Evolutionary conservation across 306 rosid species (phyloP).

Genomic region (Lathyrus sativus): DNA sequence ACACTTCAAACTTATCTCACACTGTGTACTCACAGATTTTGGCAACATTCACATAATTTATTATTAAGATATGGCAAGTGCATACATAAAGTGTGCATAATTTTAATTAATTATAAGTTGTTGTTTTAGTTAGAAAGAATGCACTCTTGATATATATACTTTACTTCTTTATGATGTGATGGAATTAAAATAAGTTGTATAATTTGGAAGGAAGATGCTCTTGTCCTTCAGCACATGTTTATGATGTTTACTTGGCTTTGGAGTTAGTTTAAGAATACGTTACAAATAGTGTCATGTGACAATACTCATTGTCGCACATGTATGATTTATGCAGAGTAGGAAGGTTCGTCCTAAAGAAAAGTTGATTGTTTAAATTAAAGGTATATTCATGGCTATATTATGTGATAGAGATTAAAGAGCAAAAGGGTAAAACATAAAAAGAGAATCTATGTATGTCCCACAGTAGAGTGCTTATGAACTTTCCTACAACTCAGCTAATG

Average conservation of each 20-base stretch:
- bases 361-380: neutral
- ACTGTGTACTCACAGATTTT: slow-evolving; percentile 26
- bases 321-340: slow-evolving; percentile 26
- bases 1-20: neutral
- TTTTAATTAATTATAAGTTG: neutral
- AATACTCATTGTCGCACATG: neutral
- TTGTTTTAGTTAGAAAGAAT: neutral
- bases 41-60: neutral
- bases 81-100: neutral
- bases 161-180: neutral
- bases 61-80: neutral
- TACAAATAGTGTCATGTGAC: slow-evolving; percentile 14
- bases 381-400: neutral
- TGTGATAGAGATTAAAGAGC: neutral
- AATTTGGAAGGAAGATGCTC: neutral
- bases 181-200: slow-evolving; percentile 2
- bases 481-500: slow-evolving; percentile 17
- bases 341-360: slow-evolving; percentile 11
- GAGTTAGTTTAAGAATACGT: slow-evolving; percentile 24
- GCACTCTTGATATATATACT: neutral
- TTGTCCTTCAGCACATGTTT: slow-evolving; percentile 20
- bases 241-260: slow-evolving; percentile 13
- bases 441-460: slow-evolving; percentile 1
- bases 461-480: neutral
- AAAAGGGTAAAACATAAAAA: neutral